Percentiles rank a stretch among this genome's conserved stretches.
These are phyloP conservation scores for Dothistroma septosporum DNA, from an alignment of 2,329 filamentous ascomycete genomes.

Conservation along the genomic window DNA sequence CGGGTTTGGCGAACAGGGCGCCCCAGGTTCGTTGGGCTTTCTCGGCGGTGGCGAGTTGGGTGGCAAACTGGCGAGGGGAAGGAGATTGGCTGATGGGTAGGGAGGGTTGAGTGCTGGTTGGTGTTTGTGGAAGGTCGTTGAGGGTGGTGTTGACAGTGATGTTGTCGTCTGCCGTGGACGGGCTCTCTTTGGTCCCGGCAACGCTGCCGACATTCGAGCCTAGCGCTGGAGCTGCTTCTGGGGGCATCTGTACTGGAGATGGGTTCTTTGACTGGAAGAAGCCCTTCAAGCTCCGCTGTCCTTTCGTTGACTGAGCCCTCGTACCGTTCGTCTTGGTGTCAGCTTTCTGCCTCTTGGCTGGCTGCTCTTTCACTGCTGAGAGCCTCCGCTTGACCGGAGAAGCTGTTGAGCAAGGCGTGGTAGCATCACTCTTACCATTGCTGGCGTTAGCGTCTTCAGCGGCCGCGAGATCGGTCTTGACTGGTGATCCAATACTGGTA, in stretches of 20 bases:
- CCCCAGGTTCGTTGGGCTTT: slow-evolving; percentile 61
- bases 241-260: neutral
- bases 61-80: slow-evolving; percentile 20
- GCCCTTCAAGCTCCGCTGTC: slow-evolving; percentile 64
- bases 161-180: neutral
- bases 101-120: slow-evolving; percentile 4
- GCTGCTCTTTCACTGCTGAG: slow-evolving; percentile 22
- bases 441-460: neutral
- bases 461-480: neutral
- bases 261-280: slow-evolving; percentile 67
- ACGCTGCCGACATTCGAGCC: neutral
- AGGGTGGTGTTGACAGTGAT: neutral
- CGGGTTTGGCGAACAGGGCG: slow-evolving; percentile 71
- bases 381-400: slow-evolving; percentile 37
- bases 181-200: neutral
- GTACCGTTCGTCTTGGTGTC: slow-evolving; percentile 17
- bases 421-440: neutral
- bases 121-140: slow-evolving; percentile 1
- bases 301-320: slow-evolving; percentile 38
- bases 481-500: neutral
- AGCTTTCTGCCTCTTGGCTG: slow-evolving; percentile 52
- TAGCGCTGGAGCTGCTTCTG: neutral
- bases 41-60: slow-evolving; percentile 27
- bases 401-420: neutral
- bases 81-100: slow-evolving; percentile 10